phyloP scores from a whole-genome alignment of 768 basidiomycete genomes.

The Crucibulum laeve region DNA sequence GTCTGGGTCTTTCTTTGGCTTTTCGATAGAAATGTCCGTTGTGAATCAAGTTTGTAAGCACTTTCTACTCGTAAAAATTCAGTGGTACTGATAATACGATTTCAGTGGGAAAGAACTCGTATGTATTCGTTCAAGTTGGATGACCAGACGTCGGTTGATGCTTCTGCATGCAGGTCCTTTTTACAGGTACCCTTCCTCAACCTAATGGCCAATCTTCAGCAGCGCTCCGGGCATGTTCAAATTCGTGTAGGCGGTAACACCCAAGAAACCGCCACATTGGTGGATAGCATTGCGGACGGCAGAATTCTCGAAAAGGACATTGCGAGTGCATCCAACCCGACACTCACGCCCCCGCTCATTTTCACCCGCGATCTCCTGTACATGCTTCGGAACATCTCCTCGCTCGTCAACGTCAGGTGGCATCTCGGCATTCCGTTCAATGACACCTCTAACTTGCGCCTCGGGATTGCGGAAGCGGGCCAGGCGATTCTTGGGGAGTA shows the following conservation, averaged over 20 bases:
- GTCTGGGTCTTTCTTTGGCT: slow-evolving; percentile 44
- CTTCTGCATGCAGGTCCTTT: slow-evolving; percentile 30
- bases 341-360: slow-evolving; percentile 61
- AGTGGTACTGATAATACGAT: background rate
- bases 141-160: slow-evolving; percentile 8
- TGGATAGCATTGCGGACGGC: slow-evolving; percentile 40
- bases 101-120: slow-evolving; percentile 49
- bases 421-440: slow-evolving; percentile 71
- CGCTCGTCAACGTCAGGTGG: slow-evolving; percentile 58
- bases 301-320: slow-evolving; percentile 22
- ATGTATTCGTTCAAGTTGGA: slow-evolving; percentile 8
- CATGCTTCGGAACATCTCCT: slow-evolving; percentile 56
- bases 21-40: slow-evolving; percentile 62
- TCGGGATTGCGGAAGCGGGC: slow-evolving; percentile 55
- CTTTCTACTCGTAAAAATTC: background rate
- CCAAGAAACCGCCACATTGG: slow-evolving; percentile 60
- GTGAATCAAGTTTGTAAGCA: slow-evolving; percentile 51
- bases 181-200: slow-evolving; percentile 67
- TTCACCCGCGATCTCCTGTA: slow-evolving; percentile 66
- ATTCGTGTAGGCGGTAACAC: slow-evolving; percentile 78
- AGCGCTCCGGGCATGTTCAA: slow-evolving; percentile 56
- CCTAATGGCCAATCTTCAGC: slow-evolving; percentile 62
- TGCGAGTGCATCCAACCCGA: slow-evolving; percentile 27
- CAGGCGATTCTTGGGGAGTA: slow-evolving; percentile 64
- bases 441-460: slow-evolving; percentile 48